These are phyloP conservation scores for Giardia duodenalis DNA, from an alignment of 208 protist species.

Conservation along the genomic window DNA sequence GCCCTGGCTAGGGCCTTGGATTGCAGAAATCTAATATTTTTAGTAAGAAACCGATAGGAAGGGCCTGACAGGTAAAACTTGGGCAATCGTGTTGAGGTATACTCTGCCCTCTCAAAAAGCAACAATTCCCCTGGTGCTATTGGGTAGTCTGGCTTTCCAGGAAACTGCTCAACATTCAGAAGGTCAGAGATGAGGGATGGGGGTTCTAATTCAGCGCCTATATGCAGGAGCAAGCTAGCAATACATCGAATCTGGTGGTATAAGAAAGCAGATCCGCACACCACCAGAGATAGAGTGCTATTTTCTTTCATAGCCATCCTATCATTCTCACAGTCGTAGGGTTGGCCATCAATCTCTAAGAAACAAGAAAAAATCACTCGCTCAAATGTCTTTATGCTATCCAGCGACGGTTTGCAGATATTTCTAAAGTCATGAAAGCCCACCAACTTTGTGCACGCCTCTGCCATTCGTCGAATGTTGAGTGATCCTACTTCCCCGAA, in stretches of 20 bases:
- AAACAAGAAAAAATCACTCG: background rate
- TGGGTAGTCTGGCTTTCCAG: background rate
- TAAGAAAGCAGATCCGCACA: background rate
- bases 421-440: background rate
- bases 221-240: background rate
- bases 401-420: background rate
- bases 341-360: background rate
- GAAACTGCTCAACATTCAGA: background rate
- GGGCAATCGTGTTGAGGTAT: background rate
- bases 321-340: background rate
- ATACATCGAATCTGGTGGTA: conserved; percentile 7
- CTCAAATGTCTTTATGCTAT: background rate
- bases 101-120: background rate
- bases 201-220: background rate
- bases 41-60: background rate
- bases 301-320: background rate
- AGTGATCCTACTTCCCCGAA: background rate
- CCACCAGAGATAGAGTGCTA: background rate
- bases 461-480: background rate
- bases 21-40: background rate
- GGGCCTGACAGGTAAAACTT: background rate
- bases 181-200: background rate
- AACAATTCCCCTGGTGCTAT: background rate
- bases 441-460: background rate
- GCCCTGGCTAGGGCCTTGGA: background rate